Evolutionary conservation across 805 yeast species (phyloP).

Genomic region (Cyberlindnera veronae): DNA sequence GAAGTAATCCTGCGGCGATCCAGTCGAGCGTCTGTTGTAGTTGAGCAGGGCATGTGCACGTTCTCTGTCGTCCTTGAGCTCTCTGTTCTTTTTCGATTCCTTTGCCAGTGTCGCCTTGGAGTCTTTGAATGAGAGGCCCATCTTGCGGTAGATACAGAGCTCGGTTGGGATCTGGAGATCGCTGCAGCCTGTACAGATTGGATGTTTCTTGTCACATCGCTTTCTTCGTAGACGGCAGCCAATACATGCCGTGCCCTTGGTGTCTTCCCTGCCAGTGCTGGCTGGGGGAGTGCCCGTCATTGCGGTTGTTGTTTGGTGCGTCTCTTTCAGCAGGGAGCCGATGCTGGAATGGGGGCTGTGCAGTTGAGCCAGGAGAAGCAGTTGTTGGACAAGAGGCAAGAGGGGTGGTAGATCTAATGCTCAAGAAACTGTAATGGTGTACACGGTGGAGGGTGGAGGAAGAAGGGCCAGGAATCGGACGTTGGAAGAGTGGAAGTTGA

Average conservation of each 20-base stretch:
- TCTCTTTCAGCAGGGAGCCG: too few relatives aligned
- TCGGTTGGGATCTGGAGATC: constrained; percentile 18
- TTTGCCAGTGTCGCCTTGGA: constrained; percentile 15
- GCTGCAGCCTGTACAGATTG: constrained; percentile 13
- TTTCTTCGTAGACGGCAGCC: constrained; percentile 20
- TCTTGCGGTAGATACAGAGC: constrained; percentile 19
- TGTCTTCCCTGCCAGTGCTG: not conserved
- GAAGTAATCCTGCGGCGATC: constrained; percentile 15
- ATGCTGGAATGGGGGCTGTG: too few relatives aligned
- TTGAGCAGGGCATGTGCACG: constrained; percentile 10
- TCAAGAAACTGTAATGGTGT: too few relatives aligned
- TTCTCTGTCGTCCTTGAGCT: constrained; percentile 14
- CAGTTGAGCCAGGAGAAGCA: too few relatives aligned
- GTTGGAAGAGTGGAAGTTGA: too few relatives aligned
- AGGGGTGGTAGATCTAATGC: too few relatives aligned
- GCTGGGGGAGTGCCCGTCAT: not conserved
- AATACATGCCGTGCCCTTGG: constrained; percentile 17
- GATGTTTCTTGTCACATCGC: constrained; percentile 14
- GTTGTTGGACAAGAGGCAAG: too few relatives aligned
- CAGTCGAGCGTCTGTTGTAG: constrained; percentile 14
- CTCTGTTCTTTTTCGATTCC: constrained; percentile 15
- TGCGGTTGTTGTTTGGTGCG: too few relatives aligned
- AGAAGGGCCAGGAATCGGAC: too few relatives aligned
- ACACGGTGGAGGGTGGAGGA: too few relatives aligned
- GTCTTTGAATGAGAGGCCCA: constrained; percentile 19